A percentile compares a stretch with the other conserved stretches of the same genome.
Evolutionary conservation across 345 rosid species (phyloP).

Genomic region (Dipteronia sinensis): DNA sequence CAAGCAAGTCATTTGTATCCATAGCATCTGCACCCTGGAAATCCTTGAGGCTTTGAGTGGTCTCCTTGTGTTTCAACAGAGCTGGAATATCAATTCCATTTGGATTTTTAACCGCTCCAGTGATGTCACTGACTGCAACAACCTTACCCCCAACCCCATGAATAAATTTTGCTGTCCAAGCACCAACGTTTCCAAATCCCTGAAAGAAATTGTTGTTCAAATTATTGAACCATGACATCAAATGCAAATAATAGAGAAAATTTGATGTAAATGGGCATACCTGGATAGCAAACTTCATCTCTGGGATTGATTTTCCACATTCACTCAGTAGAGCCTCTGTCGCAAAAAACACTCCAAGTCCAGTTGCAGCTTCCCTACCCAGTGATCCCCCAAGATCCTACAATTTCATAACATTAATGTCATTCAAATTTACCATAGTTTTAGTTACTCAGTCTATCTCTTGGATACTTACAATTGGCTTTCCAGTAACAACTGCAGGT

Average conservation of each 20-base stretch:
- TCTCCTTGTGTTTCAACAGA: conserved; percentile 39
- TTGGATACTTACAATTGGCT: conserved; percentile 46
- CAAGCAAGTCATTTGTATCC: conserved; percentile 33
- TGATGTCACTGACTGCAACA: conserved; percentile 48
- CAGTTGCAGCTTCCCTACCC: conserved; percentile 59
- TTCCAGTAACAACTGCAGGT: conserved; percentile 68
- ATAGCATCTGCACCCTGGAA: conserved; percentile 36
- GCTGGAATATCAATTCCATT: conserved; percentile 72
- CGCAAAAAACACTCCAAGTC: conserved; percentile 45
- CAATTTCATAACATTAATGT: not conserved
- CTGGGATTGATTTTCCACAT: conserved; percentile 35
- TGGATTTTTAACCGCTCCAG: conserved; percentile 43
- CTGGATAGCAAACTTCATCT: conserved; percentile 43
- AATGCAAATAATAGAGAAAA: not conserved
- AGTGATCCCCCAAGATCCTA: conserved; percentile 62
- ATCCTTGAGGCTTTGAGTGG: conserved; percentile 27
- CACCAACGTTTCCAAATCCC: conserved; percentile 98
- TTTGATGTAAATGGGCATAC: conserved; percentile 1
- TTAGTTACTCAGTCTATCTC: not conserved
- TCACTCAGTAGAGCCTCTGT: conserved; percentile 48
- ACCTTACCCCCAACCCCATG: conserved; percentile 92
- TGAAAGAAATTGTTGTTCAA: conserved; percentile 14
- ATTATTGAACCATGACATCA: not conserved
- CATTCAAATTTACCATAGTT: not conserved
- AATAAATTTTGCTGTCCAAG: conserved; percentile 82